Base-by-base conservation (phyloP, 176 grass and related monocot species). In the Panicum miliaceum region DNA sequence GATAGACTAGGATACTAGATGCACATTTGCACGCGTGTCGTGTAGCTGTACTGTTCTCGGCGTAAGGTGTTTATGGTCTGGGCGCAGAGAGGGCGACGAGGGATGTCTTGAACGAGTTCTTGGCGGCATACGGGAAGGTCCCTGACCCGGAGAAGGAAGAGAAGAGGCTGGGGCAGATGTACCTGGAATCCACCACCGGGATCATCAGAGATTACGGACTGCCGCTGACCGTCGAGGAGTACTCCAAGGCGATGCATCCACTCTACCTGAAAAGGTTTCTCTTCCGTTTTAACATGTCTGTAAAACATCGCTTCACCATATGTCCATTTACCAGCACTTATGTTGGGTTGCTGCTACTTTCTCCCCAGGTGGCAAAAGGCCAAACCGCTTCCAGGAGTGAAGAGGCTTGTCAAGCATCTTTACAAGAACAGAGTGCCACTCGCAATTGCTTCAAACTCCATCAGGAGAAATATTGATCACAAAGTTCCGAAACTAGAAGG, bases 361-460 rank as follows among this genome's bases (percentile, higher is more conserved):
- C 81, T 83, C 36, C 81, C 37, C 71, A 97, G 95, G 82, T 94
- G 90, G 95, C 75, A 91, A 46, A 88, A 29, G 51, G 86, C 92
- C 32, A 88, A 91, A 60, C 72, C 84, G 10, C 80, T 97, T 78
- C 92, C 92, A n/a, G 92, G 95, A 76, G 92, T 88, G 73, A 71
- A 84, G 70, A 81, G 95, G 35, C 95, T 97, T 83, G 82, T 97
- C 38, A 72, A 81, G 54, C 95, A 97, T 81, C 92, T 97, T 71
- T 60, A 84, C 66, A 82, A 90, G 64, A 89, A 97, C 20, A 88
- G 92, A 9, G 61, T 94, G 34, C 95, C 92, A 2, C 48, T 97
- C 43, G 95, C 84, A 46, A 69, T 97, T 82, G 95, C 95, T 89
- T 97, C 95, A 12, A 97, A 97, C 80, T 97, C 95, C 14, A 36